These are phyloP conservation scores for Gossypium schwendimanii DNA, from an alignment of 441 rosid genomes.

Conservation along the genomic window DNA sequence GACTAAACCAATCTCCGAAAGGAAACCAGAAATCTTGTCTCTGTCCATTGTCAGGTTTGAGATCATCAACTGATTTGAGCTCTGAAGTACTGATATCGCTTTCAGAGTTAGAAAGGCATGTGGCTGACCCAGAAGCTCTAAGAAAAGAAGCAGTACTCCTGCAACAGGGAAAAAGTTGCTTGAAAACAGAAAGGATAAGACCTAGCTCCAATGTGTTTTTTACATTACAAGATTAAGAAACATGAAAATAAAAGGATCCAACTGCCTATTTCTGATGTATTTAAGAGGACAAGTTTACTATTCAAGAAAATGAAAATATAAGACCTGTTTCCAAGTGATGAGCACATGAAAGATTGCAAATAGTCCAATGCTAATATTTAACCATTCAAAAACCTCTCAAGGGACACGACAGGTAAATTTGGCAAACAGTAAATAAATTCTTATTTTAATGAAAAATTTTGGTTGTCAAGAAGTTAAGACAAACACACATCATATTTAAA, in stretches of 20 bases:
- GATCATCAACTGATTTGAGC: slow-evolving; percentile 29
- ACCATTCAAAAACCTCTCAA: not conserved
- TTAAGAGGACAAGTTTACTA: not conserved
- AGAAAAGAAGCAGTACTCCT: slow-evolving; percentile 70
- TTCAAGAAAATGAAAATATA: not conserved
- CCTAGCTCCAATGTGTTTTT: not conserved
- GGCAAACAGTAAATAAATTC: not conserved
- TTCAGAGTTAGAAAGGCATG: slow-evolving; percentile 28
- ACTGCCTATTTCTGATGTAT: not conserved
- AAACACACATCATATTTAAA: not conserved
- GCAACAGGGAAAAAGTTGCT: slow-evolving; percentile 14
- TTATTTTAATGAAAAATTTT: not conserved
- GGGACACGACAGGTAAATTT: not conserved
- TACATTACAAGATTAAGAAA: not conserved
- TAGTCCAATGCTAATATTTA: not conserved
- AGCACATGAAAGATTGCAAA: not conserved
- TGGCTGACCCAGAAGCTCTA: slow-evolving; percentile 45
- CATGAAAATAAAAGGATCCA: not conserved
- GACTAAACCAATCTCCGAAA: slow-evolving; percentile 57
- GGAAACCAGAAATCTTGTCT: slow-evolving; percentile 51
- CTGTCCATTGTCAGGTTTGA: slow-evolving; percentile 18
- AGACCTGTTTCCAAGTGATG: not conserved
- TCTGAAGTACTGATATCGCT: slow-evolving; percentile 27
- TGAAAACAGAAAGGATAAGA: not conserved
- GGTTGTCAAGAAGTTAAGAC: not conserved